Percentiles rank a stretch among this genome's conserved stretches.
Evolutionary conservation across 495 filamentous ascomycete species (phyloP).

Genomic region (Neurospora hispaniola): DNA sequence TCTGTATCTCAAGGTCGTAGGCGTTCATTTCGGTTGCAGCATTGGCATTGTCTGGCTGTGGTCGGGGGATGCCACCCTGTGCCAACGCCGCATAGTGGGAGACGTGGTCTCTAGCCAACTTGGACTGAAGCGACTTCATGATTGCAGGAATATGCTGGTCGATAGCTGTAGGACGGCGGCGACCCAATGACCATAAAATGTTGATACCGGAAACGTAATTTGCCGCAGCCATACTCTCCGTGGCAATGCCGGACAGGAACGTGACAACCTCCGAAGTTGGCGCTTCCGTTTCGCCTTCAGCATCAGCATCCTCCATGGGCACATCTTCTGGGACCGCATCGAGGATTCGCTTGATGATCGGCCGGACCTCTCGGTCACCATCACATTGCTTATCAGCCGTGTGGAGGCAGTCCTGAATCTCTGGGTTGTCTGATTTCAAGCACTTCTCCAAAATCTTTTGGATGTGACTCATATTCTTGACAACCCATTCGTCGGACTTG

Average conservation of each 20-base stretch:
- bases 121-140: constrained; percentile 89
- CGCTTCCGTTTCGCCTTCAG: constrained; percentile 63
- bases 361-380: constrained; percentile 46
- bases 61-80: constrained; percentile 27
- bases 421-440: constrained; percentile 72
- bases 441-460: constrained; percentile 89
- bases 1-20: constrained; percentile 75
- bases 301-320: constrained; percentile 80
- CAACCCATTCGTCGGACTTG: constrained; percentile 82
- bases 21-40: constrained; percentile 52
- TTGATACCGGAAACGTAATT: constrained; percentile 83
- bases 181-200: constrained; percentile 81
- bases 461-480: constrained; percentile 59
- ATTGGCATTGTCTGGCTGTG: constrained; percentile 30
- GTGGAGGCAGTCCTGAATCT: constrained; percentile 88
- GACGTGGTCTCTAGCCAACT: constrained; percentile 88
- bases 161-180: constrained; percentile 70
- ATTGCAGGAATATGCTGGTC: constrained; percentile 78
- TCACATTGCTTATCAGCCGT: constrained; percentile 55
- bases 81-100: constrained; percentile 53
- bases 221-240: constrained; percentile 64
- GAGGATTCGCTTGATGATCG: constrained; percentile 71
- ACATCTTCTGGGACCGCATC: constrained; percentile 84
- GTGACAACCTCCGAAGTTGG: constrained; percentile 69
- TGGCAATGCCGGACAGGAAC: constrained; percentile 70